These are phyloP conservation scores for Lycium ferocissimum DNA, from an alignment of 257 asterid species.

Conservation along the genomic window DNA sequence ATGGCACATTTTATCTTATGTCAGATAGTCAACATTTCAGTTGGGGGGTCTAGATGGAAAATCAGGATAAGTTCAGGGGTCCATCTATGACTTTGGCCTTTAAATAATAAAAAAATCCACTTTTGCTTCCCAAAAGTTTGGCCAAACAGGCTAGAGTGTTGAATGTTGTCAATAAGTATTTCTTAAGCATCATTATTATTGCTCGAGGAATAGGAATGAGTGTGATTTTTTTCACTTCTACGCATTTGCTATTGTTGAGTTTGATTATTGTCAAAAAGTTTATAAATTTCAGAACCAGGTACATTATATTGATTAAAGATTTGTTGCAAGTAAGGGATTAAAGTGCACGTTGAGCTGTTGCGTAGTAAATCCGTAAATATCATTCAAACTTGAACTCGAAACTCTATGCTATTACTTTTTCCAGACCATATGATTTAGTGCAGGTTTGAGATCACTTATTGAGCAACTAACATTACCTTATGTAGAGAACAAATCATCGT, in stretches of 20 bases:
- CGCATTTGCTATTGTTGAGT: background rate
- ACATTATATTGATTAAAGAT: background rate
- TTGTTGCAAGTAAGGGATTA: background rate
- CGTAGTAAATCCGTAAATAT: background rate
- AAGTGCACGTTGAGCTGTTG: background rate
- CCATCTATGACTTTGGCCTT: too few species aligned
- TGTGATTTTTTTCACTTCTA: background rate
- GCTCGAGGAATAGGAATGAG: background rate
- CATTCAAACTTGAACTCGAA: background rate
- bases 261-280: background rate
- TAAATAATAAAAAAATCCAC: background rate
- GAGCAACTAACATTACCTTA: background rate
- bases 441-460: background rate
- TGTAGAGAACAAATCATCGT: background rate
- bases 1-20: too few species aligned
- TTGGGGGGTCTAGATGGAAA: too few species aligned
- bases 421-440: background rate
- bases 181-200: background rate
- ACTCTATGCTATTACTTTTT: background rate
- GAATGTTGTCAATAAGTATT: background rate
- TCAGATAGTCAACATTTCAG: too few species aligned
- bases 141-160: background rate
- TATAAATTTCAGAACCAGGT: background rate
- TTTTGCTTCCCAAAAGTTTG: background rate
- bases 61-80: too few species aligned